phyloP scores from a whole-genome alignment of 2,329 filamentous ascomycete species.

The Fusarium sp. region DNA sequence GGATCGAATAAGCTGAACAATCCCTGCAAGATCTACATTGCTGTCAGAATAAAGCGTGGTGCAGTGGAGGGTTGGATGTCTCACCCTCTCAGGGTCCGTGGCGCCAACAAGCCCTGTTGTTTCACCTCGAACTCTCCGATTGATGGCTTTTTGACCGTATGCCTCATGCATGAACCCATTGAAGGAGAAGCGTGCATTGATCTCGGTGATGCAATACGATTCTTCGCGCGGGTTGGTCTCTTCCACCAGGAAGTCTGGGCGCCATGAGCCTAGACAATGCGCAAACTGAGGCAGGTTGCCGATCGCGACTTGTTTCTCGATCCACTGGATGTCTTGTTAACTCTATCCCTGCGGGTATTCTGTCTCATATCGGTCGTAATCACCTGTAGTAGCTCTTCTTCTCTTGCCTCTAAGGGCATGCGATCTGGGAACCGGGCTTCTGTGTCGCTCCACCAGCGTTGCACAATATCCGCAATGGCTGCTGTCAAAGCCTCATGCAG shows the following conservation, averaged over 20 bases:
- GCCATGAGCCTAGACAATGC: slow-evolving; percentile 50
- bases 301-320: slow-evolving; percentile 44
- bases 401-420: slow-evolving; percentile 51
- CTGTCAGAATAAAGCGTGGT: background rate
- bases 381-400: slow-evolving; percentile 49
- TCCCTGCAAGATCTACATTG: slow-evolving; percentile 48
- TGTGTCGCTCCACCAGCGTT: slow-evolving; percentile 54
- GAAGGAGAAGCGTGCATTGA: slow-evolving; percentile 57
- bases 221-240: slow-evolving; percentile 35
- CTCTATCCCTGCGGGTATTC: background rate
- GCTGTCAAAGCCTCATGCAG: slow-evolving; percentile 49
- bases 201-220: slow-evolving; percentile 53
- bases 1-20: slow-evolving; percentile 50
- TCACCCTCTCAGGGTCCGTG: slow-evolving; percentile 43
- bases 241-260: slow-evolving; percentile 56
- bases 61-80: background rate
- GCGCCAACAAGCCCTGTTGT: slow-evolving; percentile 39
- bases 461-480: slow-evolving; percentile 53
- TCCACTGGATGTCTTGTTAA: slow-evolving; percentile 41
- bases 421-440: slow-evolving; percentile 48
- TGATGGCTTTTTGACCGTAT: slow-evolving; percentile 48
- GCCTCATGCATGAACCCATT: slow-evolving; percentile 52
- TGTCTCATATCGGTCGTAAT: background rate
- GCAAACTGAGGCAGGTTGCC: slow-evolving; percentile 43
- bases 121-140: slow-evolving; percentile 13